Evolutionary conservation across 2,329 filamentous ascomycete genomes (phyloP).

Genomic region (Colletotrichum siamense): DNA sequence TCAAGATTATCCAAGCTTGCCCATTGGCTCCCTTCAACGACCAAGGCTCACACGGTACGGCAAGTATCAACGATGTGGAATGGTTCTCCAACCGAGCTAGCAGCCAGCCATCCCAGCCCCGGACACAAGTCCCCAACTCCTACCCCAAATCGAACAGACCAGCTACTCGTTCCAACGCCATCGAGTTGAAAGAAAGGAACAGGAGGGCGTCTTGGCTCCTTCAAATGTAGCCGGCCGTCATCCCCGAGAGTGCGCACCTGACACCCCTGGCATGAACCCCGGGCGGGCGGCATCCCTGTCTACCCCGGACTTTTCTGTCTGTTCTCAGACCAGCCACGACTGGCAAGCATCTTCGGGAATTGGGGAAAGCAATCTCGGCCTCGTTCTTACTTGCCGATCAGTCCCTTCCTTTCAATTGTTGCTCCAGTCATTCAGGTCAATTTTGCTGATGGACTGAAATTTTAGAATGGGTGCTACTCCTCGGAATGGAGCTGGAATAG

Average conservation of each 20-base stretch:
- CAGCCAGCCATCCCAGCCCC: neutral
- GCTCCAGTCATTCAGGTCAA: neutral
- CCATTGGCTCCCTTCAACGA: neutral
- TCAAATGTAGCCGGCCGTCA: neutral
- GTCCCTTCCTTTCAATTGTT: neutral
- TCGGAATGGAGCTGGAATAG: neutral
- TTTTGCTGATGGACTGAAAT: neutral
- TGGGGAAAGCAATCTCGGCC: conserved; percentile 11
- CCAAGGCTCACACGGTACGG: conserved; percentile 7
- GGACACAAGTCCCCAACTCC: conserved; percentile 9
- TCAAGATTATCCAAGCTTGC: neutral
- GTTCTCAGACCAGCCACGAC: conserved; percentile 16
- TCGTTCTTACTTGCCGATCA: neutral
- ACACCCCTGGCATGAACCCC: conserved; percentile 14
- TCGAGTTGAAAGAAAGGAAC: neutral
- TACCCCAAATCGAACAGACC: neutral
- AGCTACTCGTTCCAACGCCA: neutral
- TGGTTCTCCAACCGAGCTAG: conserved; percentile 4
- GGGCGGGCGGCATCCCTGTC: conserved; percentile 9
- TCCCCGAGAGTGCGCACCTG: conserved; percentile 14
- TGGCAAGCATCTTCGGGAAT: conserved; percentile 18
- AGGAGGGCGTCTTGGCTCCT: neutral
- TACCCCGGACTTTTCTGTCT: conserved; percentile 21
- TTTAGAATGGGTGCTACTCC: neutral
- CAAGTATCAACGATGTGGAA: neutral